A percentile compares a stretch with the other conserved stretches of the same genome.
Evolutionary conservation across 352 stramenopile genomes (phyloP).

Genomic region (Pilasporangium apinafurcum): DNA sequence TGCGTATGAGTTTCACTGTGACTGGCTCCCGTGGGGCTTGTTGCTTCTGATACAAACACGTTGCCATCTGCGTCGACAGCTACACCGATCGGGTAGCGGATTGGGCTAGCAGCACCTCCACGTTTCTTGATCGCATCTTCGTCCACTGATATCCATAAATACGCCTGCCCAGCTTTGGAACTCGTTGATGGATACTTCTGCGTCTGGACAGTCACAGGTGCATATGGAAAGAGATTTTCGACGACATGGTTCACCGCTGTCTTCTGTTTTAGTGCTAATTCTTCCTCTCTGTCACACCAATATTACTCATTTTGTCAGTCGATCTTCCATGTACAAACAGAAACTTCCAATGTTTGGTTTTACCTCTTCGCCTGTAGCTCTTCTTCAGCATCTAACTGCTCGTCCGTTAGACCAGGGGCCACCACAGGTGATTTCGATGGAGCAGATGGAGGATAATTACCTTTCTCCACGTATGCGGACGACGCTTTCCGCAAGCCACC

Average conservation of each 20-base stretch:
- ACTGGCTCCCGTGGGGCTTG: conserved; percentile 1
- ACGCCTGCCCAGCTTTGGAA: conserved; percentile 52
- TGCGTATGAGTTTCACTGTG: conserved; percentile 15
- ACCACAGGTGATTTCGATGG: conserved; percentile 10
- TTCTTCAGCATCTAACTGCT: conserved; percentile 49
- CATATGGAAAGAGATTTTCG: conserved; percentile 75
- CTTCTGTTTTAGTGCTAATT: conserved; percentile 38
- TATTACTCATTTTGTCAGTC: too few relatives aligned
- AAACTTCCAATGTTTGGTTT: background rate
- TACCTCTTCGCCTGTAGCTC: conserved; percentile 53
- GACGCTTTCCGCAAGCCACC: conserved; percentile 27
- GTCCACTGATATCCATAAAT: conserved; percentile 74
- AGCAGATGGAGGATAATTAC: conserved; percentile 8
- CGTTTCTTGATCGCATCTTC: conserved; percentile 55
- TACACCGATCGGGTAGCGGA: conserved; percentile 63
- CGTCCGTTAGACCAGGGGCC: conserved; percentile 13
- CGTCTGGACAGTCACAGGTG: conserved; percentile 63
- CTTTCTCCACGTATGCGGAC: conserved; percentile 13
- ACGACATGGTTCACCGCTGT: conserved; percentile 57
- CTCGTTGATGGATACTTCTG: conserved; percentile 58
- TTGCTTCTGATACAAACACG: conserved; percentile 58
- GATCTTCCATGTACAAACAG: too few relatives aligned
- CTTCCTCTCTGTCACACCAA: conserved; percentile 33
- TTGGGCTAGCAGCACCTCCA: conserved; percentile 23
- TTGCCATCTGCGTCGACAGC: conserved; percentile 64